phyloP scores from a whole-genome alignment of 2,329 filamentous ascomycete genomes.

The Acrocalymma vagum region DNA sequence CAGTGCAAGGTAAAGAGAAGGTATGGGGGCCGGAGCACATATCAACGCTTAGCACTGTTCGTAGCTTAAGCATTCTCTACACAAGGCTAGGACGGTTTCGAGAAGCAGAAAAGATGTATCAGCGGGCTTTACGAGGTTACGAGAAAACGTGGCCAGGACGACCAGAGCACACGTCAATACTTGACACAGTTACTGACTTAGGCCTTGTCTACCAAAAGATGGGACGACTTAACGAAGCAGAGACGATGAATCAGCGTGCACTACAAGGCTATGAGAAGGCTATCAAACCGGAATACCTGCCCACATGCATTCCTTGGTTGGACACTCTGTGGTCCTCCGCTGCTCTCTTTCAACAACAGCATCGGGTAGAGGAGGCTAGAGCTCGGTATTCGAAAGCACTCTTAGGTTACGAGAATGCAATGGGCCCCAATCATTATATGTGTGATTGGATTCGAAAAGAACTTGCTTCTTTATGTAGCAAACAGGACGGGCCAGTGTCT shows the following conservation, averaged over 20 bases:
- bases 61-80: constrained; percentile 22
- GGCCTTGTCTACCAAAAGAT: constrained; percentile 53
- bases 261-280: constrained; percentile 29
- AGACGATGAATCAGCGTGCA: constrained; percentile 15
- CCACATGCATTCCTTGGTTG: constrained; percentile 34
- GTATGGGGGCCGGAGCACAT: constrained; percentile 15
- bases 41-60: constrained; percentile 19
- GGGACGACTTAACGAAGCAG: constrained; percentile 43
- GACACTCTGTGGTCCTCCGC: constrained; percentile 32
- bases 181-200: constrained; percentile 62
- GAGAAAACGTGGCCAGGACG: constrained; percentile 19
- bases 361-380: constrained; percentile 13
- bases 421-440: constrained; percentile 1
- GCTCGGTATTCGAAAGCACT: constrained; percentile 15
- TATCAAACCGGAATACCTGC: constrained; percentile 10
- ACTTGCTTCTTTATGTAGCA: constrained; percentile 3
- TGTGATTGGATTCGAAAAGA: constrained; percentile 2
- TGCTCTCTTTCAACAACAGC: constrained; percentile 6
- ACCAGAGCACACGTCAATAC: constrained; percentile 26
- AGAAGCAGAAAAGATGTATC: constrained; percentile 21
- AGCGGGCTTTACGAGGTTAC: constrained; percentile 17
- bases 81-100: constrained; percentile 47
- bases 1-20: constrained; percentile 17
- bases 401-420: constrained; percentile 11
- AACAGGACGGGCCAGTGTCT: too few species aligned